Percentiles rank a stretch among this genome's conserved stretches.
These are phyloP conservation scores for Ogataea philodendri DNA, from an alignment of 805 yeast species.

Conservation along the genomic window DNA sequence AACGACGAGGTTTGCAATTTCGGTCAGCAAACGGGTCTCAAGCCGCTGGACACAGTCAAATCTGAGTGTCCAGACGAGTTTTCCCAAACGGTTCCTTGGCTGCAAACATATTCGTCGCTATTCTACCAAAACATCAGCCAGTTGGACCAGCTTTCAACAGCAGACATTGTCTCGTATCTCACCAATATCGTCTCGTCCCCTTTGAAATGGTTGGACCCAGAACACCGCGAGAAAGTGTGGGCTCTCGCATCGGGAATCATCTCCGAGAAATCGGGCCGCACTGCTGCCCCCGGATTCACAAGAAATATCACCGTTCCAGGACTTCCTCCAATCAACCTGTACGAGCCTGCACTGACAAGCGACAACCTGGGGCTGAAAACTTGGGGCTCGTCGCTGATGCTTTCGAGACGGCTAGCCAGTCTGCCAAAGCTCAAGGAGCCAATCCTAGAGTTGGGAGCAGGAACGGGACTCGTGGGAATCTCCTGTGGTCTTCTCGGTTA, in stretches of 20 bases:
- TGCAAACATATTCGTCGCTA: conserved; percentile 36
- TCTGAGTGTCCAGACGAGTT: conserved; percentile 33
- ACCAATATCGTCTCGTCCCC: conserved; percentile 49
- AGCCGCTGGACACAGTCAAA: conserved; percentile 23
- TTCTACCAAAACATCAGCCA: conserved; percentile 22
- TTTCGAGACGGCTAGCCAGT: conserved; percentile 52
- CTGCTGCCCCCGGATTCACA: conserved; percentile 71
- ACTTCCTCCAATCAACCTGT: conserved; percentile 44
- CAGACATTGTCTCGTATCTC: conserved; percentile 45
- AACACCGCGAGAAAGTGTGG: conserved; percentile 41
- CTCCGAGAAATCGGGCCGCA: conserved; percentile 80
- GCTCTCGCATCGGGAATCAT: conserved; percentile 61
- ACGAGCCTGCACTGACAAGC: conserved; percentile 82
- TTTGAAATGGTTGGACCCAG: conserved; percentile 44
- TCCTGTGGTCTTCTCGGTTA: conserved; percentile 54
- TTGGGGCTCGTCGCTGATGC: conserved; percentile 87
- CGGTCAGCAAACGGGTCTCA: conserved; percentile 17
- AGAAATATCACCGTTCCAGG: conserved; percentile 47
- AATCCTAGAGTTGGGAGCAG: conserved; percentile 84
- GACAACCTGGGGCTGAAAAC: conserved; percentile 91
- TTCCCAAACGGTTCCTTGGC: conserved; percentile 43
- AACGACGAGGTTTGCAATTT: conserved; percentile 55
- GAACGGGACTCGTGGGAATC: conserved; percentile 90
- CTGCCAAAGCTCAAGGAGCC: conserved; percentile 28
- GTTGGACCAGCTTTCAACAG: conserved; percentile 7